These are phyloP conservation scores for Wickerhamomyces queroliae DNA, from an alignment of 805 yeast species.

Conservation along the genomic window DNA sequence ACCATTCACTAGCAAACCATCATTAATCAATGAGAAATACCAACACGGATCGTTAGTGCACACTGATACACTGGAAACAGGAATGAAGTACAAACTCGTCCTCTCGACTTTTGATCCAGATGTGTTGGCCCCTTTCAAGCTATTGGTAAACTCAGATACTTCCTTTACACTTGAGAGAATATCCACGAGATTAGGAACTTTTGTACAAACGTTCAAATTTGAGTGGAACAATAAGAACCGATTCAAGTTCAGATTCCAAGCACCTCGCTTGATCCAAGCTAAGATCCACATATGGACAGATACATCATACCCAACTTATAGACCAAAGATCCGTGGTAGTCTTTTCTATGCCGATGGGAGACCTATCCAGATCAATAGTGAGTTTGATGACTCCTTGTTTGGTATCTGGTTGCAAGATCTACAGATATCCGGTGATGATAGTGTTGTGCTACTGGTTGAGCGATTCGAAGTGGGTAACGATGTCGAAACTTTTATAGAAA, in stretches of 20 bases:
- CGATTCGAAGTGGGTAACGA: slow-evolving; percentile 44
- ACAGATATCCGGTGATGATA: slow-evolving; percentile 17
- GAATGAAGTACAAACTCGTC: slow-evolving; percentile 38
- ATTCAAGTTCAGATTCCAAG: slow-evolving; percentile 26
- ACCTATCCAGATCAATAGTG: slow-evolving; percentile 30
- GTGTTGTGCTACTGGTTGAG: slow-evolving; percentile 38
- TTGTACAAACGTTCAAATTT: slow-evolving; percentile 19
- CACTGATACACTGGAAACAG: slow-evolving; percentile 19
- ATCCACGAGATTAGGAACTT: slow-evolving; percentile 31
- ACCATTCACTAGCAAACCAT: slow-evolving; percentile 28
- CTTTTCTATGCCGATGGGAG: slow-evolving; percentile 26
- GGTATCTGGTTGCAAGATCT: slow-evolving; percentile 31
- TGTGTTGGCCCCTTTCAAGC: slow-evolving; percentile 23
- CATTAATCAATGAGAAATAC: slow-evolving; percentile 29
- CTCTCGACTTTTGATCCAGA: slow-evolving; percentile 39
- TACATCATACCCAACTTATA: slow-evolving; percentile 21
- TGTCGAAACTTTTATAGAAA: slow-evolving; percentile 25
- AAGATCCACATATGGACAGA: slow-evolving; percentile 15
- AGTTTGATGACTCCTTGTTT: slow-evolving; percentile 37
- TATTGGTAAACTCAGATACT: slow-evolving; percentile 25
- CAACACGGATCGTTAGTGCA: slow-evolving; percentile 19
- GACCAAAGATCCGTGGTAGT: slow-evolving; percentile 42
- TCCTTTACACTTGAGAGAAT: slow-evolving; percentile 12
- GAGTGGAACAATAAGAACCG: slow-evolving; percentile 37
- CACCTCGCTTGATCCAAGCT: slow-evolving; percentile 14